phyloP scores from a whole-genome alignment of 2,329 filamentous ascomycete genomes.

The Shiraia bambusicola region DNA sequence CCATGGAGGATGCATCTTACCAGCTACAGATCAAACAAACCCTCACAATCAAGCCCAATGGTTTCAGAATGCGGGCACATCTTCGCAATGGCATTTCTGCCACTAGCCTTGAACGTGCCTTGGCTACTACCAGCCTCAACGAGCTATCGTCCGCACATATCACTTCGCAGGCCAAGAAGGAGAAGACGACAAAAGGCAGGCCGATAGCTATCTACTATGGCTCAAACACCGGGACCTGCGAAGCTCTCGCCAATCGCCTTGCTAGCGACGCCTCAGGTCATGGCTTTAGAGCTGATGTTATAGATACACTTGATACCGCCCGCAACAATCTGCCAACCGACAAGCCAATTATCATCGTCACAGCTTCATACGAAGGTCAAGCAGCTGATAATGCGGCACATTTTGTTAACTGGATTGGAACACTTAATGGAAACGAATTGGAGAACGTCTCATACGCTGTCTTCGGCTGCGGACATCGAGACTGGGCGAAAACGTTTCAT shows the following conservation, averaged over 20 bases:
- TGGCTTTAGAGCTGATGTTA: conserved; percentile 40
- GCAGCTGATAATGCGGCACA: conserved; percentile 48
- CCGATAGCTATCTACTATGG: conserved; percentile 44
- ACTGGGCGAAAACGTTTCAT: conserved; percentile 48
- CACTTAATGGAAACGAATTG: conserved; percentile 30
- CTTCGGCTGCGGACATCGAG: conserved; percentile 47
- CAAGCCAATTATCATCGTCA: conserved; percentile 44
- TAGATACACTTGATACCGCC: conserved; percentile 39
- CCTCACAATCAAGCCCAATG: conserved; percentile 50
- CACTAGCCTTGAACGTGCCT: conserved; percentile 32
- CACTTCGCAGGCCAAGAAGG: conserved; percentile 10
- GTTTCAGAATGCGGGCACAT: conserved; percentile 44
- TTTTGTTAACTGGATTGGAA: conserved; percentile 45
- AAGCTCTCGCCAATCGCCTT: conserved; percentile 44
- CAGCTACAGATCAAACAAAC: conserved; percentile 48
- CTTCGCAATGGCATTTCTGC: conserved; percentile 35
- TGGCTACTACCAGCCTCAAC: conserved; percentile 25
- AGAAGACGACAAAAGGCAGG: conserved; percentile 24
- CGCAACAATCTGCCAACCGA: conserved; percentile 40
- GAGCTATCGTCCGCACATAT: conserved; percentile 13
- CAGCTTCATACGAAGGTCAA: conserved; percentile 47
- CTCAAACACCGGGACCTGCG: conserved; percentile 47
- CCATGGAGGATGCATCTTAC: conserved; percentile 48
- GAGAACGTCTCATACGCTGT: conserved; percentile 43
- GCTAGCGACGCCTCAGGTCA: conserved; percentile 39